phyloP scores from a whole-genome alignment of 208 protist genomes.

The Trypanosoma avium region DNA sequence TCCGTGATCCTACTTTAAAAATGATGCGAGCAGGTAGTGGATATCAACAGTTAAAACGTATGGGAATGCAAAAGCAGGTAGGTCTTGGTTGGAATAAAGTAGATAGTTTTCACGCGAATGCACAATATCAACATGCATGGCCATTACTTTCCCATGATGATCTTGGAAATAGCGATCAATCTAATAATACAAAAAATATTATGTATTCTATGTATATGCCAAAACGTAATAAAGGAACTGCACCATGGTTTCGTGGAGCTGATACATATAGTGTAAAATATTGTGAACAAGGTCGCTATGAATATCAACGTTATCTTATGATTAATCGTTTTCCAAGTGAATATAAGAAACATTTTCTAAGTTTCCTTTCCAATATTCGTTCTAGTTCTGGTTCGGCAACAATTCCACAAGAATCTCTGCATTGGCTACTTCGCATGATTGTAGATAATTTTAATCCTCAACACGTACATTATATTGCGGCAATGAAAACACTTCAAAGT shows the following conservation, averaged over 20 bases:
- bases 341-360: slow-evolving; percentile 89
- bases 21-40: slow-evolving; percentile 71
- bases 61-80: slow-evolving; percentile 67
- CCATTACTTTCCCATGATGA: slow-evolving; percentile 89
- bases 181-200: slow-evolving; percentile 87
- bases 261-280: slow-evolving; percentile 93
- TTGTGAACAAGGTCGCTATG: slow-evolving; percentile 89
- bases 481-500: slow-evolving; percentile 78
- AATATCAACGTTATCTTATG: slow-evolving; percentile 92
- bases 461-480: slow-evolving; percentile 91
- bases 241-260: slow-evolving; percentile 90
- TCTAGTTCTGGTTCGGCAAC: slow-evolving; percentile 24
- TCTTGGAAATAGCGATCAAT: slow-evolving; percentile 89
- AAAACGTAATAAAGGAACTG: slow-evolving; percentile 89
- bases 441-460: slow-evolving; percentile 93
- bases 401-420: slow-evolving; percentile 87
- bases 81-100: slow-evolving; percentile 66
- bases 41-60: slow-evolving; percentile 67
- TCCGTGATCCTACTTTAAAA: slow-evolving; percentile 74
- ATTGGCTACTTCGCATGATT: slow-evolving; percentile 93
- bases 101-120: slow-evolving; percentile 79
- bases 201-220: slow-evolving; percentile 92
- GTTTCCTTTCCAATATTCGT: slow-evolving; percentile 81
- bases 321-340: slow-evolving; percentile 91
- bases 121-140: slow-evolving; percentile 89